Conservation (phyloP, 179 eudicot species). For the Drosera spatulata region DNA sequence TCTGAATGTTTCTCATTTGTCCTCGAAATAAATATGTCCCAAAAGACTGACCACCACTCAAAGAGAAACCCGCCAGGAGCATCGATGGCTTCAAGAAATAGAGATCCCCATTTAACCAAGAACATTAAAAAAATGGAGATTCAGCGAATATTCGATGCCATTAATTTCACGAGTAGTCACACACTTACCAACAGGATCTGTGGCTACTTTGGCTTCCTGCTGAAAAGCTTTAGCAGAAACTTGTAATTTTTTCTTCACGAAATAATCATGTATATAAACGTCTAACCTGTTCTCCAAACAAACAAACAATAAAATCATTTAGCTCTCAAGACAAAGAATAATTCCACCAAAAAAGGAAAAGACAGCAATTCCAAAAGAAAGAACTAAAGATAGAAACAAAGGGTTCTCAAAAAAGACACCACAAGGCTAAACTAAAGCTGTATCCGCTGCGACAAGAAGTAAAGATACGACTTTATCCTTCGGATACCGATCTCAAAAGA, state of each 20-base stretch:
- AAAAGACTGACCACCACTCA: slow-evolving; percentile 86
- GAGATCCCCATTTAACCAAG: neutral
- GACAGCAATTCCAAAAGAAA: no score
- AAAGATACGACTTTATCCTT: no score
- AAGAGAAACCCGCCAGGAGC: slow-evolving; percentile 93
- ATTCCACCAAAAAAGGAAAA: no score
- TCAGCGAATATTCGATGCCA: neutral
- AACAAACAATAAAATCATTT: no score
- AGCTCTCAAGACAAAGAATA: no score
- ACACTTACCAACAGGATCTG: slow-evolving; percentile 90
- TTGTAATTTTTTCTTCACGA: slow-evolving; percentile 84
- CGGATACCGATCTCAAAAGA: no score
- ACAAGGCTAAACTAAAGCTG: no score
- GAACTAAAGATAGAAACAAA: no score
- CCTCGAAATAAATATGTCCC: slow-evolving; percentile 83
- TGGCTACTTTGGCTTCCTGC: slow-evolving; percentile 91
- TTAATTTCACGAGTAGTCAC: neutral
- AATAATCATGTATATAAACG: slow-evolving; percentile 89
- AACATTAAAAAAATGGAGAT: no score
- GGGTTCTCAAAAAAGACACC: no score
- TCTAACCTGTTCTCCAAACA: slow-evolving; percentile 49
- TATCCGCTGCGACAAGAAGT: no score
- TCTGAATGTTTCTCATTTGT: slow-evolving; percentile 89
- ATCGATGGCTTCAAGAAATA: slow-evolving; percentile 56
- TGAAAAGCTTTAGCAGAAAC: slow-evolving; percentile 94